A percentile compares a stretch with the other conserved stretches of the same genome.
phyloP scores from a whole-genome alignment of 306 rosid genomes.

The Lagenaria siceraria region DNA sequence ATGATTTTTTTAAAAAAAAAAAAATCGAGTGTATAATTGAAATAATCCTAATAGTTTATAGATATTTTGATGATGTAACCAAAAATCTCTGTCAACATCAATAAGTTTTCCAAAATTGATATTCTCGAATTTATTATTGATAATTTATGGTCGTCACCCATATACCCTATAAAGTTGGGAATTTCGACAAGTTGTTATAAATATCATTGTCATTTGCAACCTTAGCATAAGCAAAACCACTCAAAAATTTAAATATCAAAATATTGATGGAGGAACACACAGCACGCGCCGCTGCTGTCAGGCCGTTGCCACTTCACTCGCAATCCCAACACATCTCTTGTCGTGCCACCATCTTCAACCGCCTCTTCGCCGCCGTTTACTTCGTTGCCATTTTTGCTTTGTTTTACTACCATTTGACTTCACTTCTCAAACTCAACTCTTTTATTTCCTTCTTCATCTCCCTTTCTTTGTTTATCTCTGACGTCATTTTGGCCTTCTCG shows the following conservation, averaged over 20 bases:
- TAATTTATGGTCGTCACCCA: too few species aligned
- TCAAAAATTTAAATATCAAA: background rate
- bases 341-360: constrained; percentile 11
- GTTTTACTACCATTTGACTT: constrained; percentile 15
- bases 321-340: constrained; percentile 5
- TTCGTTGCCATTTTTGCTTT: constrained; percentile 13
- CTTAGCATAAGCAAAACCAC: background rate
- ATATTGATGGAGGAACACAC: background rate
- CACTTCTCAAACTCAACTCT: constrained; percentile 5
- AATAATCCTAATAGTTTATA: too few species aligned
- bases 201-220: background rate
- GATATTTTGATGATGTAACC: too few species aligned
- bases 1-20: too few species aligned
- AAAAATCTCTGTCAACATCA: too few species aligned
- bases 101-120: too few species aligned
- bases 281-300: background rate
- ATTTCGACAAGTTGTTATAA: too few species aligned
- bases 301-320: background rate
- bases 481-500: constrained; percentile 17
- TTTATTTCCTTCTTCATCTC: constrained; percentile 11
- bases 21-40: too few species aligned
- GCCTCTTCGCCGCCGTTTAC: constrained; percentile 20
- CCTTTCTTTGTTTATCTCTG: constrained; percentile 23
- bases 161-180: too few species aligned
- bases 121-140: too few species aligned